Percentiles rank a stretch among this genome's conserved stretches.
These are phyloP conservation scores for Straminergon stramineum DNA, from an alignment of 225 moss, liverwort and hornwort species.

Conservation along the genomic window DNA sequence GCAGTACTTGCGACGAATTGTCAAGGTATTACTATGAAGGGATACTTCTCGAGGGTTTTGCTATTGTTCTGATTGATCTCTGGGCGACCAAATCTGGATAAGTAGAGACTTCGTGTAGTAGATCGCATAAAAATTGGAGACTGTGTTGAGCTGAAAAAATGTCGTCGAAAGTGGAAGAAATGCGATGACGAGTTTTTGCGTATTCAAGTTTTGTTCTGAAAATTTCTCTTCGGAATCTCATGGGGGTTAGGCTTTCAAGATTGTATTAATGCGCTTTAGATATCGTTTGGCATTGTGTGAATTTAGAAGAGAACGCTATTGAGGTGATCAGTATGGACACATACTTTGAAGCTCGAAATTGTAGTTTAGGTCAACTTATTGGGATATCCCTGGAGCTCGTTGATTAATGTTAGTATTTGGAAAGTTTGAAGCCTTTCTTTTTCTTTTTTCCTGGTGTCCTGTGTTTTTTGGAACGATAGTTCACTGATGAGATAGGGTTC, in stretches of 20 bases:
- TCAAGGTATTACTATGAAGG: constrained; percentile 38
- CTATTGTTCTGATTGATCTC: neutral
- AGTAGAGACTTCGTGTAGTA: neutral
- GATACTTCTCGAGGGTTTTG: neutral
- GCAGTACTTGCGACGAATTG: constrained; percentile 79
- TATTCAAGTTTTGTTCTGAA: neutral
- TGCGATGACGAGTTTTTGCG: neutral
- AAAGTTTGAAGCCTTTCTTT: neutral
- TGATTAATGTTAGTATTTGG: neutral
- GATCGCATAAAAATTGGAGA: neutral
- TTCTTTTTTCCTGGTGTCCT: neutral
- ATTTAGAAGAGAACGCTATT: neutral
- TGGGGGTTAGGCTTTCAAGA: neutral
- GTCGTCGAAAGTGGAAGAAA: neutral
- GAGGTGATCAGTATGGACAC: neutral
- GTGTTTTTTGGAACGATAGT: neutral
- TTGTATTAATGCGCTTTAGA: neutral
- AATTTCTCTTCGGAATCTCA: neutral
- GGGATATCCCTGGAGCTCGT: neutral
- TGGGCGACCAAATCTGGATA: neutral
- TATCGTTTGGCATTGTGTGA: neutral
- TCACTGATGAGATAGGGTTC: neutral
- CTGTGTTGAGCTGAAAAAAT: neutral
- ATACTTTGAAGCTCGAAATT: neutral
- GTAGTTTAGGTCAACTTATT: neutral